These are phyloP conservation scores for Oropetium thomaeum DNA, from an alignment of 176 grass and related monocot species.

Conservation along the genomic window DNA sequence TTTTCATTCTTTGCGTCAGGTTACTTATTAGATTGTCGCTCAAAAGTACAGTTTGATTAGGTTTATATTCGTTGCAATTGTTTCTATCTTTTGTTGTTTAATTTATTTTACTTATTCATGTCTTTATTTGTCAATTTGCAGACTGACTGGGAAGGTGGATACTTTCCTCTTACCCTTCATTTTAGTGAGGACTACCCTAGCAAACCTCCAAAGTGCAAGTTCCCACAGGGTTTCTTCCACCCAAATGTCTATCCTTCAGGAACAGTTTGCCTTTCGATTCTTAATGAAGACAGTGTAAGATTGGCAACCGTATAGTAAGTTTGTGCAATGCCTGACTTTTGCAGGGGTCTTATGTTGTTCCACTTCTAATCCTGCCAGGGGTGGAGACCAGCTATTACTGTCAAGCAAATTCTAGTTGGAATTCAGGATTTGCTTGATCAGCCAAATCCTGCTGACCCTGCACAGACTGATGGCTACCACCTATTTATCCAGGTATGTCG, in stretches of 20 bases:
- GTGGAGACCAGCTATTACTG: slow-evolving; percentile 95
- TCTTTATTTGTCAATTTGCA: neutral
- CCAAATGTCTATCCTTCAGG: slow-evolving; percentile 78
- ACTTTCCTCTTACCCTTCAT: slow-evolving; percentile 60
- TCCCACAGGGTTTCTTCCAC: slow-evolving; percentile 70
- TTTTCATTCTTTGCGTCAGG: neutral
- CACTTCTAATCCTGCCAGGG: slow-evolving; percentile 38
- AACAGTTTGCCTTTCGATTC: slow-evolving; percentile 78
- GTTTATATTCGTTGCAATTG: neutral
- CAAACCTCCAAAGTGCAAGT: slow-evolving; percentile 80
- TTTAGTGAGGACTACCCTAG: slow-evolving; percentile 81
- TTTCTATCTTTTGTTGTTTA: neutral
- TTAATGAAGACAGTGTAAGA: slow-evolving; percentile 72
- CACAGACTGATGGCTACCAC: slow-evolving; percentile 93
- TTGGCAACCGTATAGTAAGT: neutral
- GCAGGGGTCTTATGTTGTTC: neutral
- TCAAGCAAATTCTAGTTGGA: slow-evolving; percentile 92
- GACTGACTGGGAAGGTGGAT: slow-evolving; percentile 79
- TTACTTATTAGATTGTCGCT: neutral
- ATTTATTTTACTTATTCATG: neutral
- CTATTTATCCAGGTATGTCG: slow-evolving; percentile 79
- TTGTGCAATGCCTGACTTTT: neutral
- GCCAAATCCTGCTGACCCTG: slow-evolving; percentile 83
- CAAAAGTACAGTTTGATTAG: neutral
- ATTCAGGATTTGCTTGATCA: slow-evolving; percentile 93